Base-by-base conservation (phyloP, 306 rosid species). In the Inga oerstediana region DNA sequence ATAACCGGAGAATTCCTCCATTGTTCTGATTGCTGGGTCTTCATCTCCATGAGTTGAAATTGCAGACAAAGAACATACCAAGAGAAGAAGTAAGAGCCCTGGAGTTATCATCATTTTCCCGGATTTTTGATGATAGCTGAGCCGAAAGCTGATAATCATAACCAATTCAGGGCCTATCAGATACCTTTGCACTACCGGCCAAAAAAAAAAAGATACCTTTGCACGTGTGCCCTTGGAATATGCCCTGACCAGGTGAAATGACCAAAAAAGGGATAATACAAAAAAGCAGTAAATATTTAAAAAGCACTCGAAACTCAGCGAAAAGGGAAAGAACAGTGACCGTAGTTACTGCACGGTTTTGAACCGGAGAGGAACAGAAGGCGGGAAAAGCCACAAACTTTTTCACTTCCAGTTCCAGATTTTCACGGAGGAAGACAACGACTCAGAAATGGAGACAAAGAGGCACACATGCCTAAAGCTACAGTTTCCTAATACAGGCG, bases 1-100 rank as follows among this genome's bases (percentile, higher is more conserved):
- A 86, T 92, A 93, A 69, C 99, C 99, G 8, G 98, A 90, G 83
- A 95, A 95, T 71, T 88, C 91, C 66, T 93, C 99, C 94, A 92
- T 92, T 80, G 99, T 93, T 89, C 74, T 83, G 87, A 86, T 87
- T 22, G 91, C 78, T 81, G 97, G 90, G 90, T 93, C 92, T 45
- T 84, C 93, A 83, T 89, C 75, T 75, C 71, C 80, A 2, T 89
- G 86, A 74, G 91, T 69, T n/a, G 83, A 67, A 80, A 84, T 73
- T 80, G 91, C 16, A 62, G 87, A 78, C 52, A 80, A 84, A 56
- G 77, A 84, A 66, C 86, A 80, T 73, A 88, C 46, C 70, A 88
- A 32, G 3, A 83, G 79, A 34, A 85, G 37, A 0, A 80, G 82
- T 19, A 79, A 76, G 75, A 20, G 84, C 34, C 43, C 61, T 59